Conservation (phyloP, 129 eudicot species). For the Rutidosis leptorrhynchoides region DNA sequence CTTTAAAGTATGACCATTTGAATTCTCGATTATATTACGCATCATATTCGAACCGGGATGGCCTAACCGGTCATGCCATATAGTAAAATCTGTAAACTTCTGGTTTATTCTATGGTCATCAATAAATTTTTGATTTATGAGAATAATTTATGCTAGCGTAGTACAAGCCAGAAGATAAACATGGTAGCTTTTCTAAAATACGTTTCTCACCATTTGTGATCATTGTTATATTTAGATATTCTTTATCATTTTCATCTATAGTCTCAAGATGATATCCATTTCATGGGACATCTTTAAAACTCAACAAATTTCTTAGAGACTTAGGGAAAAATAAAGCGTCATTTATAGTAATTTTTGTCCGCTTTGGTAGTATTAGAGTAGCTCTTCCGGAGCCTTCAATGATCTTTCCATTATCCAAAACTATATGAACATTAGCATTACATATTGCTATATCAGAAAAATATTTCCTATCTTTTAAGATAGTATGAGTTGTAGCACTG, state of each 20-base stretch:
- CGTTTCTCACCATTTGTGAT: background rate
- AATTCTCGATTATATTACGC: background rate
- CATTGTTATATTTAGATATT: background rate
- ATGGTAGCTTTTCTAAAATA: background rate
- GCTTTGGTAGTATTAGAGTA: background rate
- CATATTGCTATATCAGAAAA: background rate
- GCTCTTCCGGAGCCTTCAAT: background rate
- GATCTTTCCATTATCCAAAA: background rate
- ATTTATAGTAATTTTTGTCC: background rate
- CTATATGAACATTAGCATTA: background rate
- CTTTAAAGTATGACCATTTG: background rate
- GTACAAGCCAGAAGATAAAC: background rate
- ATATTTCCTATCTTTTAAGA: background rate
- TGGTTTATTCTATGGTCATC: no score
- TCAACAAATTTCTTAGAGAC: background rate
- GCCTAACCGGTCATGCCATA: conserved; percentile 24
- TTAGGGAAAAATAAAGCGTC: background rate
- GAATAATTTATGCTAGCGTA: background rate
- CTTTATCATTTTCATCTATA: background rate
- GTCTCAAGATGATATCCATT: conserved; percentile 1
- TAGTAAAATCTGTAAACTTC: no score
- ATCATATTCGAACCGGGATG: background rate
- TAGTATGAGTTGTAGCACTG: background rate
- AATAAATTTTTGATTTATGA: no score
- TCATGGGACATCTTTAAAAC: background rate